phyloP scores from a whole-genome alignment of 805 yeast genomes.

The Candida oleophila region DNA sequence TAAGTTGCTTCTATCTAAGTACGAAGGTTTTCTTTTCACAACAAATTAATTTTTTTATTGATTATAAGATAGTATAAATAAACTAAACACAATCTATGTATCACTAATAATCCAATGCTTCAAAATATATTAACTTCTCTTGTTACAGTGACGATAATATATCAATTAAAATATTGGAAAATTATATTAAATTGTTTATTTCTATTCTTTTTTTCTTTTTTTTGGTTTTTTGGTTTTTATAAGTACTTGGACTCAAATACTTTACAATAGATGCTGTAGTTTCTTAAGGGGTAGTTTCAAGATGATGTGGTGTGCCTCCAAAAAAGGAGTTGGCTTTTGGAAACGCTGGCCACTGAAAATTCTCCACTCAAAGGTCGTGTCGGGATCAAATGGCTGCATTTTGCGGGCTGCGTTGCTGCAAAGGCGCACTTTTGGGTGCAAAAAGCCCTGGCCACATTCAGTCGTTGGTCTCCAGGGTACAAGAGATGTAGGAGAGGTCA shows the following conservation, averaged over 20 bases:
- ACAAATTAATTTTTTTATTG: constrained; percentile 18
- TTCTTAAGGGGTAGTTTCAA: background rate
- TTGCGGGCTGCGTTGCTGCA: background rate
- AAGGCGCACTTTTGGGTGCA: background rate
- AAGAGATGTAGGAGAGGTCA: too few relatives aligned
- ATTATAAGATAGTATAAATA: constrained; percentile 17
- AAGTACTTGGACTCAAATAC: background rate
- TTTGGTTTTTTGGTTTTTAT: background rate
- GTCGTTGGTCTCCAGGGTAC: background rate
- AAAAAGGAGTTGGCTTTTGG: background rate
- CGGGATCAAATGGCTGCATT: too few relatives aligned
- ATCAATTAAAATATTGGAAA: background rate
- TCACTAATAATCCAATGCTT: background rate
- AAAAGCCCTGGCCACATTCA: too few relatives aligned
- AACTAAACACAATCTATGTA: constrained; percentile 20
- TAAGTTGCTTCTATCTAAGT: constrained; percentile 5
- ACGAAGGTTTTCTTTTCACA: constrained; percentile 7
- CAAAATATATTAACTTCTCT: background rate
- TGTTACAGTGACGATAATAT: background rate
- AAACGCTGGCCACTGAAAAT: background rate
- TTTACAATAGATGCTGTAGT: background rate
- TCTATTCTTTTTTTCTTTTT: background rate
- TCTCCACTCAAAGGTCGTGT: background rate
- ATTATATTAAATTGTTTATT: background rate
- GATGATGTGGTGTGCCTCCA: background rate